Percentiles rank a stretch among this genome's conserved stretches.
phyloP scores from a whole-genome alignment of 2,329 filamentous ascomycete species.

The Cordyceps farinosa region DNA sequence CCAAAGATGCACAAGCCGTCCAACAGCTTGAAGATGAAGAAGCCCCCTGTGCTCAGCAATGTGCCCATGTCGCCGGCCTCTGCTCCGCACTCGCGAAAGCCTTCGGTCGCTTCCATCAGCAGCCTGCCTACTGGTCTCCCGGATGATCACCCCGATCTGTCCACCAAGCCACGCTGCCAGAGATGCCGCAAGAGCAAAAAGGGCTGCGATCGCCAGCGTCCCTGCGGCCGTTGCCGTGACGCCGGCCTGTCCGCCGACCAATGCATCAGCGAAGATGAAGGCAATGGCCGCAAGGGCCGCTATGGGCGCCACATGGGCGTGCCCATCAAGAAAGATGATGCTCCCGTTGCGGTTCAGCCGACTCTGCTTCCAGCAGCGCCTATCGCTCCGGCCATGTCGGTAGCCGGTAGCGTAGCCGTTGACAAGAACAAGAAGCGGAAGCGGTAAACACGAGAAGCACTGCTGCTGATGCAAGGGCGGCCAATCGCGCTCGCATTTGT shows the following conservation, averaged over 20 bases:
- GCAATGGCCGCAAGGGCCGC: constrained; percentile 92
- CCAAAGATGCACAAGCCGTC: constrained; percentile 40
- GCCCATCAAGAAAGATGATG: constrained; percentile 57
- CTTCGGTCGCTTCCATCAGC: constrained; percentile 61
- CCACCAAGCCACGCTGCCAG: constrained; percentile 94
- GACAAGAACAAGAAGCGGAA: constrained; percentile 63
- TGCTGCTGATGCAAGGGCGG: background rate
- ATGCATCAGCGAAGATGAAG: constrained; percentile 96
- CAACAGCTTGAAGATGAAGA: constrained; percentile 48
- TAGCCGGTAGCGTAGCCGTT: constrained; percentile 24
- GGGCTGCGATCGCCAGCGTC: constrained; percentile 93
- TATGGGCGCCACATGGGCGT: constrained; percentile 74
- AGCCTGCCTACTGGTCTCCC: constrained; percentile 57
- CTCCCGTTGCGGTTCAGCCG: constrained; percentile 32
- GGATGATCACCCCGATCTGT: constrained; percentile 88
- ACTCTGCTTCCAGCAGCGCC: constrained; percentile 44
- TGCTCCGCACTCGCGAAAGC: constrained; percentile 70
- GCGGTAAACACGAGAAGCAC: constrained; percentile 39
- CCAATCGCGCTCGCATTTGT: background rate
- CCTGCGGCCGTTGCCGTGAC: constrained; percentile 92
- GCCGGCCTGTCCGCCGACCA: constrained; percentile 90
- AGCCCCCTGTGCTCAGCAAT: constrained; percentile 37
- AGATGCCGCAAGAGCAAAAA: constrained; percentile 99
- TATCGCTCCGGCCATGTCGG: constrained; percentile 35
- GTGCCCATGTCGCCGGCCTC: constrained; percentile 62